Base-by-base conservation (phyloP, 2,329 filamentous ascomycete genomes). In the Akanthomyces lecanii region DNA sequence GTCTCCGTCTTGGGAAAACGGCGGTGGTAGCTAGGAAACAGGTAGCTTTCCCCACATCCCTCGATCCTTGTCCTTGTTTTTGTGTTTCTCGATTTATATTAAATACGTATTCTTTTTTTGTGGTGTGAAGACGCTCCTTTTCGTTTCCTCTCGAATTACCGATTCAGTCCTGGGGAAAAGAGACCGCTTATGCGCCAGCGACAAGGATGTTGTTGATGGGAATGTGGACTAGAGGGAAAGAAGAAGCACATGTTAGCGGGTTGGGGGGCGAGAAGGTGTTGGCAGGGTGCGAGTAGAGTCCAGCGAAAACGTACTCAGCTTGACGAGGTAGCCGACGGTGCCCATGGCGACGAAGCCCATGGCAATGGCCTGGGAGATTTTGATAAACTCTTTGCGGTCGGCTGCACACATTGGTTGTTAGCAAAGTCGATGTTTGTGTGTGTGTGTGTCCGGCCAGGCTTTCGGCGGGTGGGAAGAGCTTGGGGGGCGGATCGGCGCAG, bases 271-370 rank as follows among this genome's bases (percentile, higher is more conserved):
- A 44, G 33, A 18, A 7, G 33, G 5, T 21, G 16, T 14, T 5
- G n/a, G 4, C 10, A 36, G 33, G 33, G 10, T 8, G 10, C 33
- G 33, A 36, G 40, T 16, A 33, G 21, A 5, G n/a, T 21, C 18
- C 48, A 28, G 57, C 33, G 28, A 21, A 8, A 12, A 67, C 82
- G 56, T 79, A 87, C 85, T 87, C 71, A 89, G 81, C 81, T 89
- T 89, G 72, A 89, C 85, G 66, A 89, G 75, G 76, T 89, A 89
- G 66, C 87, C 87, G 63, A 89, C 87, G 54, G 85, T 84, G 66
- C 86, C 86, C 86, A 89, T 89, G 75, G 89, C 82, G 66, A 89
- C 75, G 77, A 89, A 89, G 64, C 87, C 87, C 66, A 88, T 82
- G 64, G 86, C 87, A 66, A 89, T 87, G 65, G 87, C 87, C 77